phyloP scores from a whole-genome alignment of 306 rosid species.

The Comarum palustre region DNA sequence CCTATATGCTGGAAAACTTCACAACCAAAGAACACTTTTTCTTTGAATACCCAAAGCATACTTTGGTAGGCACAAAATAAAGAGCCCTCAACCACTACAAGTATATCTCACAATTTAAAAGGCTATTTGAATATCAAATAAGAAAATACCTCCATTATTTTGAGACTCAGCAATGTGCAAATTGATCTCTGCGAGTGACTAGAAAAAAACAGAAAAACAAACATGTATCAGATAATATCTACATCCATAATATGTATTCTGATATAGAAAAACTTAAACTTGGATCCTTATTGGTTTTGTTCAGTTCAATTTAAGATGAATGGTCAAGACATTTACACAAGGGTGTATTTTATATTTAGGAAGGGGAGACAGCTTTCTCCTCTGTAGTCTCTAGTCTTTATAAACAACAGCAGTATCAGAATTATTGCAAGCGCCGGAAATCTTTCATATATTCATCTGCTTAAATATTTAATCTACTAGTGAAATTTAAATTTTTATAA shows the following conservation, averaged over 20 bases:
- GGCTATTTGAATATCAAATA: constrained; percentile 21
- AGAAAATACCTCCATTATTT: constrained; percentile 77
- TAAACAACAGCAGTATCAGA: background rate
- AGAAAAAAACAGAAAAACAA: constrained; percentile 33
- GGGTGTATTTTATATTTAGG: background rate
- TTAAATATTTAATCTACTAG: background rate
- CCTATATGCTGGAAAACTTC: background rate
- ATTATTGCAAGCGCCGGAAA: background rate
- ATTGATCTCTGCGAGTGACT: constrained; percentile 90
- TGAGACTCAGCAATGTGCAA: constrained; percentile 65
- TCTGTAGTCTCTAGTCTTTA: background rate
- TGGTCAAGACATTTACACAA: background rate
- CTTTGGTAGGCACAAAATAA: background rate
- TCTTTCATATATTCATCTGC: background rate
- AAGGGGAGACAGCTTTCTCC: background rate
- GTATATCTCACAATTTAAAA: constrained; percentile 16
- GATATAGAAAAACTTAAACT: background rate
- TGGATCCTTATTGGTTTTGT: background rate
- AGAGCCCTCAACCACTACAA: constrained; percentile 14
- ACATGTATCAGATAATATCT: constrained; percentile 32
- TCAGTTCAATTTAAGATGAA: background rate
- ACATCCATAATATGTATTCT: background rate
- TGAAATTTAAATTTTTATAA: background rate
- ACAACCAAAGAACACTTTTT: background rate
- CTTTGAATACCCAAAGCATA: no score